These are phyloP conservation scores for Zalerion maritima DNA, from an alignment of 495 filamentous ascomycete genomes.

Conservation along the genomic window DNA sequence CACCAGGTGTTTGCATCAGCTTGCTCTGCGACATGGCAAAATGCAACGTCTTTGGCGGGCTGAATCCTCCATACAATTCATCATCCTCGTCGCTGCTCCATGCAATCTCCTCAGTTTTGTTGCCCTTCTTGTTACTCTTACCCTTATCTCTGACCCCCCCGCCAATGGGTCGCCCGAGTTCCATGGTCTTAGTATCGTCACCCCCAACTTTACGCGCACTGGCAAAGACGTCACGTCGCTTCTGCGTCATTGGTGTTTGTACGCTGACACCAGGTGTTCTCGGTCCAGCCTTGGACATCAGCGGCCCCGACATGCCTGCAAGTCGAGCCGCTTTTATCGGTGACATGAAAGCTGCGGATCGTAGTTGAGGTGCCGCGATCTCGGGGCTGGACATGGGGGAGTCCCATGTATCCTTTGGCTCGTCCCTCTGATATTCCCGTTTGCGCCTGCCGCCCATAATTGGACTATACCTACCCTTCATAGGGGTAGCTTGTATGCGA, in stretches of 20 bases:
- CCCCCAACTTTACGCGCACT: constrained; percentile 11
- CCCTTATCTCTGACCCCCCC: constrained; percentile 4
- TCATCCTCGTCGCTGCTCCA: constrained; percentile 56
- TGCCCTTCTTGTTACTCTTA: constrained; percentile 18
- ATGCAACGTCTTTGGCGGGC: constrained; percentile 94
- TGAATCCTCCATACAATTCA: constrained; percentile 52
- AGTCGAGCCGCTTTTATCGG: constrained; percentile 28
- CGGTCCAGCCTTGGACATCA: constrained; percentile 21
- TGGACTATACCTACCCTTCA: constrained; percentile 24
- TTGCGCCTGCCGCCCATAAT: constrained; percentile 8
- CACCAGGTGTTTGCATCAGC: constrained; percentile 83
- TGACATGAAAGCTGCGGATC: constrained; percentile 75
- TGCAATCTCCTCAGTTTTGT: constrained; percentile 32
- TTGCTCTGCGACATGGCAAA: constrained; percentile 82
- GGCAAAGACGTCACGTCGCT: constrained; percentile 28
- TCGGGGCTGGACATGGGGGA: constrained; percentile 66
- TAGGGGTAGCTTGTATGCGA: constrained; percentile 80
- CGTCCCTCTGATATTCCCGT: too few species aligned
- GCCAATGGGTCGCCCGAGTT: too few species aligned
- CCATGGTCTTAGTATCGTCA: background rate
- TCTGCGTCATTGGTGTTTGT: constrained; percentile 45
- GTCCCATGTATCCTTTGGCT: constrained; percentile 27
- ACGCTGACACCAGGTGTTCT: constrained; percentile 67
- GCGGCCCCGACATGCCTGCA: constrained; percentile 2
- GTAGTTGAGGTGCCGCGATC: constrained; percentile 63